These are phyloP conservation scores for Rhodotorula glutinis DNA, from an alignment of 1,284 basidiomycete genomes.

Conservation along the genomic window DNA sequence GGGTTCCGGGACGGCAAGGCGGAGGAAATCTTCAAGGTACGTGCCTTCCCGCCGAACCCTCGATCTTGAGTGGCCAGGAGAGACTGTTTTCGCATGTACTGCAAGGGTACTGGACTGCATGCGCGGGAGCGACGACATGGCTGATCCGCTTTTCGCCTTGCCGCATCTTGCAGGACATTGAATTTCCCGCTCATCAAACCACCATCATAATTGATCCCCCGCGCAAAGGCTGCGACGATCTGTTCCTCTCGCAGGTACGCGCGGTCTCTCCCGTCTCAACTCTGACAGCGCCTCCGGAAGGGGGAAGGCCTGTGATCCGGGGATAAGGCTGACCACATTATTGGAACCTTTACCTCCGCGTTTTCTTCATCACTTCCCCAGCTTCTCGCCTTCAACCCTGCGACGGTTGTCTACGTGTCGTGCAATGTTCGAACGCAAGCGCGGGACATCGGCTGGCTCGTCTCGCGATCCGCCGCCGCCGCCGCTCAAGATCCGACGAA, in stretches of 20 bases:
- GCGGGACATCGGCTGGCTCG: slow-evolving; percentile 70
- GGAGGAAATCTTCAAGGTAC: slow-evolving; percentile 56
- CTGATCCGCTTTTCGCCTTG: too few relatives aligned
- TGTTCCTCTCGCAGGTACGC: slow-evolving; percentile 57
- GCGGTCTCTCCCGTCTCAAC: background rate
- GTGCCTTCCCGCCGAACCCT: too few relatives aligned
- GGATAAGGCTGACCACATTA: background rate
- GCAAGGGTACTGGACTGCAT: too few relatives aligned
- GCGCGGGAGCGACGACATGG: too few relatives aligned
- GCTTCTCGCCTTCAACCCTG: slow-evolving; percentile 66
- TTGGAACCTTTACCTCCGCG: background rate
- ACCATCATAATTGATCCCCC: slow-evolving; percentile 82
- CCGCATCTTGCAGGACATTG: slow-evolving; percentile 47
- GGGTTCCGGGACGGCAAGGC: slow-evolving; percentile 58
- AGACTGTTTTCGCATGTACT: too few relatives aligned
- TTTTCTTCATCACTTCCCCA: slow-evolving; percentile 51
- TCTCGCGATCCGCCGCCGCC: slow-evolving; percentile 53
- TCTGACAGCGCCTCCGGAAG: too few relatives aligned
- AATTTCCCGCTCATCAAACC: slow-evolving; percentile 66
- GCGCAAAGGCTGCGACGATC: slow-evolving; percentile 80
- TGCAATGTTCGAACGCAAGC: slow-evolving; percentile 88
- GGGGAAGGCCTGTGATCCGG: background rate
- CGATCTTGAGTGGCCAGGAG: too few relatives aligned
- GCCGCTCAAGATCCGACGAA: slow-evolving; percentile 41
- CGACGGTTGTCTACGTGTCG: slow-evolving; percentile 80